phyloP scores from a whole-genome alignment of 1,139 yeast genomes.

The Blastobotrys illinoisensis region DNA sequence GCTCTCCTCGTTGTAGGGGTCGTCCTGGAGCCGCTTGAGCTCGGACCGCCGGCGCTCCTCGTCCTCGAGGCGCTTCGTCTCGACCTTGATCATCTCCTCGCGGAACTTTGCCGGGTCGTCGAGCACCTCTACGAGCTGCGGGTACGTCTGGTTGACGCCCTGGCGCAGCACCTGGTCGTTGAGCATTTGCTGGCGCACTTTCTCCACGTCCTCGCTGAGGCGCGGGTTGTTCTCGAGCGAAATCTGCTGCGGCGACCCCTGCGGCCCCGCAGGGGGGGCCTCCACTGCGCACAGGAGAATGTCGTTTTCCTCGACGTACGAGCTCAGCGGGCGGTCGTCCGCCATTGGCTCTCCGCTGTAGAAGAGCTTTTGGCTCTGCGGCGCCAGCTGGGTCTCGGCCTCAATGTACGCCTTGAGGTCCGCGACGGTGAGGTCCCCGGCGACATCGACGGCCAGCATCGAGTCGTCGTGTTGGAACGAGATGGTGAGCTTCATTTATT shows the following conservation, averaged over 20 bases:
- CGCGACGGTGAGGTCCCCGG: slow-evolving; percentile 55
- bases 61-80: slow-evolving; percentile 29
- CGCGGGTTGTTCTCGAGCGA: slow-evolving; percentile 4
- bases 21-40: slow-evolving; percentile 45
- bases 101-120: slow-evolving; percentile 52
- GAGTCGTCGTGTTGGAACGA: slow-evolving; percentile 29
- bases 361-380: slow-evolving; percentile 43
- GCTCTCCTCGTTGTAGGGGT: slow-evolving; percentile 71
- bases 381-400: slow-evolving; percentile 59
- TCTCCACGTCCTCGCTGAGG: slow-evolving; percentile 30
- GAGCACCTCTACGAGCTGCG: slow-evolving; percentile 37
- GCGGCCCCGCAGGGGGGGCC: neutral
- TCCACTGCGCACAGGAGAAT: slow-evolving; percentile 40
- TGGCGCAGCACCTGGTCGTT: slow-evolving; percentile 31
- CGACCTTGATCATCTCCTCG: slow-evolving; percentile 38
- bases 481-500: slow-evolving; percentile 36
- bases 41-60: slow-evolving; percentile 43
- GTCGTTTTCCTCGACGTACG: slow-evolving; percentile 51
- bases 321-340: slow-evolving; percentile 38
- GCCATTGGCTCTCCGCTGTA: slow-evolving; percentile 44
- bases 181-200: slow-evolving; percentile 32
- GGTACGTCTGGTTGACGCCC: slow-evolving; percentile 32
- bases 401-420: slow-evolving; percentile 76
- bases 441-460: slow-evolving; percentile 47
- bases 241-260: neutral